These are phyloP conservation scores for Aspergillus intermedius DNA, from an alignment of 2,329 filamentous ascomycete genomes.

Conservation along the genomic window DNA sequence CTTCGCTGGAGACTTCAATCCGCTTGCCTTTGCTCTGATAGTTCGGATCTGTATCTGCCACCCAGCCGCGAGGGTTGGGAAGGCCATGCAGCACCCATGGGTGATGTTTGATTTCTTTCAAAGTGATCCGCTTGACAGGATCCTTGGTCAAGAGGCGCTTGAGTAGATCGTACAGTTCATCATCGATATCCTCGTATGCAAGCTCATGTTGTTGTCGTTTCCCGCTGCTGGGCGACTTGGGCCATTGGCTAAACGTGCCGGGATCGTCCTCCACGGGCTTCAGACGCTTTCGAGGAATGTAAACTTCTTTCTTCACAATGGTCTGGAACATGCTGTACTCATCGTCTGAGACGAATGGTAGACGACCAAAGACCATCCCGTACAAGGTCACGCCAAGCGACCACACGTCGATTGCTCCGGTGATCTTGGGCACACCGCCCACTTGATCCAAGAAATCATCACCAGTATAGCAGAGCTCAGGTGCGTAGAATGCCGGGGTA, in stretches of 20 bases:
- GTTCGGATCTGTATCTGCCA: constrained; percentile 88
- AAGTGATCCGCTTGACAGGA: constrained; percentile 76
- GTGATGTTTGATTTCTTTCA: constrained; percentile 89
- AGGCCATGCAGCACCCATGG: constrained; percentile 82
- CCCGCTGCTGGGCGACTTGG: constrained; percentile 52
- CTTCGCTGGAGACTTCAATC: constrained; percentile 86
- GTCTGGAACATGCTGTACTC: constrained; percentile 87
- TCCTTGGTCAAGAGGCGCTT: constrained; percentile 79
- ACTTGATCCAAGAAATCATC: constrained; percentile 50
- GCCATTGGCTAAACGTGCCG: constrained; percentile 41
- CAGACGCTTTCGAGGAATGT: constrained; percentile 77
- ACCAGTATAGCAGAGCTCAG: constrained; percentile 89
- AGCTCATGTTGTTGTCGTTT: constrained; percentile 73
- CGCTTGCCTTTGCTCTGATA: constrained; percentile 70
- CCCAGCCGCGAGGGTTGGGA: constrained; percentile 67
- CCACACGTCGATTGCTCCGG: constrained; percentile 94
- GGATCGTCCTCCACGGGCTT: constrained; percentile 56
- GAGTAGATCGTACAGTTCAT: constrained; percentile 71
- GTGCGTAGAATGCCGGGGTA: constrained; percentile 94
- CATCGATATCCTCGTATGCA: constrained; percentile 78
- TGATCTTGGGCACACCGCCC: constrained; percentile 63
- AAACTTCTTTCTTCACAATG: constrained; percentile 88
- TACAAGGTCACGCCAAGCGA: constrained; percentile 93
- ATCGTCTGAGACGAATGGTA: constrained; percentile 87
- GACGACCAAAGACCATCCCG: constrained; percentile 86